phyloP scores from a whole-genome alignment of 768 basidiomycete species.

The Tephrocybe sp. region DNA sequence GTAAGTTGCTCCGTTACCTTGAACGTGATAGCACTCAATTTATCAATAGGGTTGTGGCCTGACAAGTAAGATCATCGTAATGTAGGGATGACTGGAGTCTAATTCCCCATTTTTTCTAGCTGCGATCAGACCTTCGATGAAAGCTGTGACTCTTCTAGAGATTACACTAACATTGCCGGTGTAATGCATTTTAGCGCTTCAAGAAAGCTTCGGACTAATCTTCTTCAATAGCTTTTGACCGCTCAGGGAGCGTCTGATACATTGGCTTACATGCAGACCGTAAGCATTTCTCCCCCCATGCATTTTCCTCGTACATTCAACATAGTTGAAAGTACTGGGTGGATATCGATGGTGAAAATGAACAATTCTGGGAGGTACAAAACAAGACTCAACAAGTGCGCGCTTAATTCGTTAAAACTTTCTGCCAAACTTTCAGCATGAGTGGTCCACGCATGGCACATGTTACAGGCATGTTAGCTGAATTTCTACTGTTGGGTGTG shows the following conservation, averaged over 20 bases:
- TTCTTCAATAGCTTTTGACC: conserved; percentile 48
- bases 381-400: background rate
- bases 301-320: background rate
- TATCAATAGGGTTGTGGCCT: conserved; percentile 20
- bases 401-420: background rate
- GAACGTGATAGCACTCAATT: conserved; percentile 35
- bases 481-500: background rate
- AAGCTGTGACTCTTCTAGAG: conserved; percentile 38
- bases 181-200: conserved; percentile 18
- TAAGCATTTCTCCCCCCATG: conserved; percentile 11
- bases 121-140: conserved; percentile 48
- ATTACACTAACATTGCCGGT: conserved; percentile 29
- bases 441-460: conserved; percentile 71
- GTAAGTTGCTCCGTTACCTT: conserved; percentile 27
- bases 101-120: conserved; percentile 28
- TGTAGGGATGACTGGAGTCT: background rate
- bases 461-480: conserved; percentile 38
- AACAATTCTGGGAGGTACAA: conserved; percentile 67
- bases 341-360: conserved; percentile 55
- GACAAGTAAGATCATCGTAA: conserved; percentile 9
- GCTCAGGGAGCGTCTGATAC: conserved; percentile 60
- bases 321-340: conserved; percentile 52
- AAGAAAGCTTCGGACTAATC: conserved; percentile 18
- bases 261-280: conserved; percentile 55
- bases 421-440: conserved; percentile 44